Base-by-base conservation (phyloP, 2,329 filamentous ascomycete genomes). In the Colletotrichum sp. region DNA sequence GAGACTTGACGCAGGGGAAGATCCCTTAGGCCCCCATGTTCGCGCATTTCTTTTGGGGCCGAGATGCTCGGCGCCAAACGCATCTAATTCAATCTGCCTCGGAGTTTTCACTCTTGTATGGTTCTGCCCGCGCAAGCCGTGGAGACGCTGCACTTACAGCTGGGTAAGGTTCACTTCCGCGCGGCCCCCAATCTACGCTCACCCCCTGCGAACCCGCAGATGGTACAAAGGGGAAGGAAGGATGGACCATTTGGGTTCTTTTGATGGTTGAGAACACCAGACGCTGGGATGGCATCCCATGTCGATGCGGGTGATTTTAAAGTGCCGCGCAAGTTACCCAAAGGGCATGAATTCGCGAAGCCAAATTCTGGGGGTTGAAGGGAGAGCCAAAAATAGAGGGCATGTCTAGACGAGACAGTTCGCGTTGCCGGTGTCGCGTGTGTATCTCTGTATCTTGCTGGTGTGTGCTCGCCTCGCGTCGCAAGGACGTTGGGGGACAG, bases 401-500 rank as follows among this genome's bases (percentile, higher is more conserved):
- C 57, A 76, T 76, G 70, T 73, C n/a, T 69, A 65, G 64, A 65
- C 73, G 73, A 76, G 73, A 73, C 73, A 65, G 32, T 60, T 73
- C 34, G 49, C 26, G 64, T 69, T 52, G 18, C 57, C 30, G 71
- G 32, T 57, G 32, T 57, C 39, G 64, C 44, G 44, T 52, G 44
- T 52, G 44, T 52, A 52, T 52, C 44, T 52, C 44, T 63, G 30
- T 36, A 21, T 57, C 13, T 24, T 26, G 34, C 24, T 63, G 32
- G 21, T 62, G 32, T 49, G 55, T 68, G 44, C 65, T 9, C 13
- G 24, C 6, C 13, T 57, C n/a, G 34, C 36, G 65, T 63, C 30
- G 28, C 30, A 44, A 34, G 55, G 52, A 36, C 15, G 49, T n/a
- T 69, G 28, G 34, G 24, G 7, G 16, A 15, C 32, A 39, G 18